Conservation (phyloP, 2,329 filamentous ascomycete genomes). For the Ceratocystis huliohia region DNA sequence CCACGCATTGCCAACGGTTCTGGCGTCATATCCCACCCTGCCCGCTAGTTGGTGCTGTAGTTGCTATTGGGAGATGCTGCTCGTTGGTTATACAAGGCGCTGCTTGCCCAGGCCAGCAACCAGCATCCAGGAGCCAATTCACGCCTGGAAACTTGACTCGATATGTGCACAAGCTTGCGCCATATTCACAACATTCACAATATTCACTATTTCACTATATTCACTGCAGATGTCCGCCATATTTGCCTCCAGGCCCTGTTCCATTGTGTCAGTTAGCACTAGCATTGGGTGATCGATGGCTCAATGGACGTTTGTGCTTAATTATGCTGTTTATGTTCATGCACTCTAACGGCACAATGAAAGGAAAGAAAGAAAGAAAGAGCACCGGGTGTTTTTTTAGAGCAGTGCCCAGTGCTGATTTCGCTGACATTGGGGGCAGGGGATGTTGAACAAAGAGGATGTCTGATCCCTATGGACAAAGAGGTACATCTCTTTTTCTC, state of each 20-base stretch:
- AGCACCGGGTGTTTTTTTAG: neutral
- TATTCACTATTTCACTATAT: neutral
- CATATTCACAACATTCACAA: neutral
- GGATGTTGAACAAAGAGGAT: neutral
- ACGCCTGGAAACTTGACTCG: neutral
- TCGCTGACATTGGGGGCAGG: neutral
- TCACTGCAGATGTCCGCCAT: too few relatives aligned
- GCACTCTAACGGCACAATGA: neutral
- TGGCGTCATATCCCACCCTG: too few relatives aligned
- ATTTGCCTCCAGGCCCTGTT: neutral
- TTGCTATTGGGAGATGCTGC: too few relatives aligned
- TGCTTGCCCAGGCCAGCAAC: neutral
- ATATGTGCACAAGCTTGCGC: neutral
- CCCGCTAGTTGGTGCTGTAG: too few relatives aligned
- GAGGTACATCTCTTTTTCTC: neutral
- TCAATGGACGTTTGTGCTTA: neutral
- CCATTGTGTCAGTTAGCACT: constrained; percentile 7
- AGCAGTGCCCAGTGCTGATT: too few relatives aligned
- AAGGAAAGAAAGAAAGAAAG: neutral
- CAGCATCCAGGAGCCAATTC: neutral
- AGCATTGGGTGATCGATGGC: constrained; percentile 13
- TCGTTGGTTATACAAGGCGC: too few relatives aligned
- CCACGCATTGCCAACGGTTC: too few relatives aligned
- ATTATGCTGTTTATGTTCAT: neutral
- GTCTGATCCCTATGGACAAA: neutral